Evolutionary conservation across 805 yeast genomes (phyloP), one percentile per base, ranked within the genome.

Genomic region (Komagataella pseudopastoris): DNA sequence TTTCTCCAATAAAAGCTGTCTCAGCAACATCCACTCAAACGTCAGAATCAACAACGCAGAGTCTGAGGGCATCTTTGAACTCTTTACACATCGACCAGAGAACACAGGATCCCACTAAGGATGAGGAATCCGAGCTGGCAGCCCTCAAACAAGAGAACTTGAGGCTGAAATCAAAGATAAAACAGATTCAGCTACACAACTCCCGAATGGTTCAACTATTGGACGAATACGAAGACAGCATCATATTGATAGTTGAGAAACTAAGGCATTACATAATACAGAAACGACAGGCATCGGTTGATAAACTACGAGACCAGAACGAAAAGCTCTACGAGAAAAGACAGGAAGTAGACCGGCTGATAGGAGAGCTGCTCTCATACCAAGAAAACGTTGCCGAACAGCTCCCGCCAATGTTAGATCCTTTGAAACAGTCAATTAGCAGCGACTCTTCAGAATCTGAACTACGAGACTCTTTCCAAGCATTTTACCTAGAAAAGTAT

Each of bases 181-280:
- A 12, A 8, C 39, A 30, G 14, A 30, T 14, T 4, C 39, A 30
- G 39, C 10, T 30, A 30, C 39, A 30, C 4, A 30, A 30, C 39
- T 6, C 39, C n/a, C 39, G 39, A 17, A 23, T 50, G 16, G 24
- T 53, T 16, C 45, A 20, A 6, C 14, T 51, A n/a, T 36, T 55
- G 4, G 51, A 39, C 16, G 54, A 51, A 16, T 55, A 53, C 48
- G 56, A 55, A 36, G 44, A n/a, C 23, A 50, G 46, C n/a, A 49
- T 53, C 4, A 5, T 43, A 20, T 16, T 23, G 18, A 51, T 55
- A 6, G 18, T 53, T n/a, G 51, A 44, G 17, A 23, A 23, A 4
- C 36, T 55, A 43, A 50, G 51, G n/a, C 47, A 20, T 39, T 46
- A 50, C 49, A 50, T 50, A 8, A 18, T 24, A 24, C 39, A 30